These are phyloP conservation scores for Ceratocystis diversiconidia DNA, from an alignment of 2,329 filamentous ascomycete genomes.

Conservation along the genomic window DNA sequence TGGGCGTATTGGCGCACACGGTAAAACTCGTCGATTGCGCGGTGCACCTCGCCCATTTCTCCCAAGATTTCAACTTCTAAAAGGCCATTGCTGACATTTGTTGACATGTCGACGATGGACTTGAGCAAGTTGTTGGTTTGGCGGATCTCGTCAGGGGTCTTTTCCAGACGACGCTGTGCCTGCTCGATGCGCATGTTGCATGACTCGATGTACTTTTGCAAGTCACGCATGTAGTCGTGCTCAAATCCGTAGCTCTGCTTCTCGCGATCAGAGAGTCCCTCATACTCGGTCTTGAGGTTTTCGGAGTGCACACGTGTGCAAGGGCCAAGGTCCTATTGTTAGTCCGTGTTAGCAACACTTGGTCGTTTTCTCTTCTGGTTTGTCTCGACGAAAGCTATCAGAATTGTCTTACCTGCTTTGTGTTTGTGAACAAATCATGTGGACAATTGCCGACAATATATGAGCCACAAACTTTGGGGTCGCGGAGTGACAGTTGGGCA, in stretches of 20 bases:
- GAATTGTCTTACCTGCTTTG: slow-evolving; percentile 50
- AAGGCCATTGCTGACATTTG: slow-evolving; percentile 67
- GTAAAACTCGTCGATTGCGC: slow-evolving; percentile 77
- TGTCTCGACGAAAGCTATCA: not conserved
- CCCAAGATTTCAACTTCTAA: slow-evolving; percentile 76
- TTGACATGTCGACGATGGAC: slow-evolving; percentile 65
- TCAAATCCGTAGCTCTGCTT: slow-evolving; percentile 77
- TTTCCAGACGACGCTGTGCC: slow-evolving; percentile 80
- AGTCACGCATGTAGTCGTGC: slow-evolving; percentile 90
- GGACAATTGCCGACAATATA: slow-evolving; percentile 90
- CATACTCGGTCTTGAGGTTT: slow-evolving; percentile 77
- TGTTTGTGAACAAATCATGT: slow-evolving; percentile 98
- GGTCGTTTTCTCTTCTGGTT: not conserved
- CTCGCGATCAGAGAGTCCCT: slow-evolving; percentile 54
- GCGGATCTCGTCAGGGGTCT: slow-evolving; percentile 92
- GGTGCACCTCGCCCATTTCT: slow-evolving; percentile 64
- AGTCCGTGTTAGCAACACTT: not conserved
- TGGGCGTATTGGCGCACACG: slow-evolving; percentile 68
- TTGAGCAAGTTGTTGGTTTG: slow-evolving; percentile 73
- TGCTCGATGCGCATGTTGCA: slow-evolving; percentile 89
- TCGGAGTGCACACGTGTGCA: slow-evolving; percentile 85
- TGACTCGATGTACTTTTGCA: slow-evolving; percentile 92
- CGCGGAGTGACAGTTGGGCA: slow-evolving; percentile 73
- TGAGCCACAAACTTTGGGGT: slow-evolving; percentile 87
- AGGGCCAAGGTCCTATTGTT: slow-evolving; percentile 57